Base-by-base conservation (phyloP, 106 monocot species). In the Acorus gramineus region DNA sequence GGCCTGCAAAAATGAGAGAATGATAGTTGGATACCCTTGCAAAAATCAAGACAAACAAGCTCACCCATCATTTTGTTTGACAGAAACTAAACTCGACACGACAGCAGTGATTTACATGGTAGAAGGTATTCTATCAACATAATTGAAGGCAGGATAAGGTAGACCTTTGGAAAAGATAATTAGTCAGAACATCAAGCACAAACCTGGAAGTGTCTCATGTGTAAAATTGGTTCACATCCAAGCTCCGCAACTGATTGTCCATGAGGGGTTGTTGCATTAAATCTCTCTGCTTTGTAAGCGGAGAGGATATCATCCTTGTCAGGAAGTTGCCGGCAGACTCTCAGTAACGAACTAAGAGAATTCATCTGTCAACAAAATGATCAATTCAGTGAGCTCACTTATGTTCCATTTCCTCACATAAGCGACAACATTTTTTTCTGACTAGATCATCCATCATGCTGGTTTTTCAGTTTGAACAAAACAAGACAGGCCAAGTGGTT, bases 161-260 rank as follows among this genome's bases (percentile, higher is more conserved):
- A 53, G 7, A 53, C 4, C 9, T 6, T 6, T 12, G 12, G 2
- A 7, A 44, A 10, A 52, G 4, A 53, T 46, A 44, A 52, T 55
- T 53, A 47, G n/a, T 46, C 49, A 52, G 7, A 46, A 28, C 28
- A 28, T 28, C 28, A 28, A 28, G 1, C 28, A 55, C 75, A 54
- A 59, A 98, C 98, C 92, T 98, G 98, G 71, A 98, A 89, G 68
- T 89, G 85, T 53, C 98, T 72, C 98, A 98, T 98, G 69, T 92
- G 91, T 66, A 92, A 68, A 72, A 98, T 89, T 42, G 98, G 98
- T 49, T 98, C 91, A 71, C 98, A 92, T 14, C 98, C 98, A 77
- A 98, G 70, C 44, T 98, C 90, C 7, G 98, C 91, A 65, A 98
- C 81, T 11, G 81, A 83, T 68, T 76, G 80, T 84, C 98, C 98